These are phyloP conservation scores for Colletotrichum sp. DNA, from an alignment of 2,329 filamentous ascomycete genomes.

Conservation along the genomic window DNA sequence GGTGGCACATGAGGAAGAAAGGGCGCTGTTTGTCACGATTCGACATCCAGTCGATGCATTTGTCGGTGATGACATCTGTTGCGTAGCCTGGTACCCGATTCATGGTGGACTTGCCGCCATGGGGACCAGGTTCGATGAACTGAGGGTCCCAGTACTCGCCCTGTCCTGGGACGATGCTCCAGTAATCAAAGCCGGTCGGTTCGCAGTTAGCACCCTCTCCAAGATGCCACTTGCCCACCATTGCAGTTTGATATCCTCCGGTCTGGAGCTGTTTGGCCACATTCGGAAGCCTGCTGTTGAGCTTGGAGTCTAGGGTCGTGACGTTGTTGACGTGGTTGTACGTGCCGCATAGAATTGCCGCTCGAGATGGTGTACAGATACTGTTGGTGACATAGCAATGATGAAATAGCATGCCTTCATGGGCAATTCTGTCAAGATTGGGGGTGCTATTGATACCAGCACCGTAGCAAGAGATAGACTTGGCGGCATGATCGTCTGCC, in stretches of 20 bases:
- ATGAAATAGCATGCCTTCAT: constrained; percentile 54
- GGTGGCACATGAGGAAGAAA: constrained; percentile 62
- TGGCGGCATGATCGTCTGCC: constrained; percentile 59
- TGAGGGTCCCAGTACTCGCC: constrained; percentile 57
- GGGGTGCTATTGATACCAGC: constrained; percentile 57
- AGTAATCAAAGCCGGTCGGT: constrained; percentile 57
- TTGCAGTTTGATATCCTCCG: constrained; percentile 54
- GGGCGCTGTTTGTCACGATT: constrained; percentile 38
- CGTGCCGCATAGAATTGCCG: constrained; percentile 53
- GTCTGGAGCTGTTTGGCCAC: constrained; percentile 54
- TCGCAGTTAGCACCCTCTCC: constrained; percentile 51
- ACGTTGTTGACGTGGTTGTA: constrained; percentile 60
- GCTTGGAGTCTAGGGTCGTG: constrained; percentile 51
- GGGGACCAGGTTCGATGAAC: constrained; percentile 45
- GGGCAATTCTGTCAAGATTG: constrained; percentile 54
- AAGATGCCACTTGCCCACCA: constrained; percentile 60
- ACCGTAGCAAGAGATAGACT: constrained; percentile 54
- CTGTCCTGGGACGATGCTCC: constrained; percentile 54
- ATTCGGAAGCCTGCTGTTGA: constrained; percentile 55
- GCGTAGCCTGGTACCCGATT: constrained; percentile 46
- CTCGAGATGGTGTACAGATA: constrained; percentile 58
- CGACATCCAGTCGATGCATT: constrained; percentile 46
- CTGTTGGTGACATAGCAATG: constrained; percentile 60
- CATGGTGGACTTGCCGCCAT: constrained; percentile 24
- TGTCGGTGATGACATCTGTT: constrained; percentile 58